Base-by-base conservation (phyloP, 2,329 filamentous ascomycete species). In the Pezicula rhizophila region DNA sequence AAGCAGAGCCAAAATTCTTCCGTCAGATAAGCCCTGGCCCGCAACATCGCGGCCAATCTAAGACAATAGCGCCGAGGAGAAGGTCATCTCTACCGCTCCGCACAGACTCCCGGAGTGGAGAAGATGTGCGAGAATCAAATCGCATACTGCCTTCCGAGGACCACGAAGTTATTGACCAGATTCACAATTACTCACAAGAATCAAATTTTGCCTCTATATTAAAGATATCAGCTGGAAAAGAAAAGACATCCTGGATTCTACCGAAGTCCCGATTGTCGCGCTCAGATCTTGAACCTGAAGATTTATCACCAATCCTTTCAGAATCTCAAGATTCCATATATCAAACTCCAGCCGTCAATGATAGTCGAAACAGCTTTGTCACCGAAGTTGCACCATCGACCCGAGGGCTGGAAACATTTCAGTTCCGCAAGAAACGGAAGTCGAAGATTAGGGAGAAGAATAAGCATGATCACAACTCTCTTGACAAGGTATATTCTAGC, bases 311-410 rank as follows among this genome's bases (percentile, higher is more conserved):
- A 7, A 44, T 43, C 15, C 23, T 8, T 12, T 28, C 25, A 26
- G 8, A 12, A 26, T n/a, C n/a, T 5, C 20, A 42, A 31, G 8
- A 40, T 25, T 18, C 26, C n/a, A 34, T 20, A 20, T 20, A 18
- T n/a, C 15, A 18, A 26, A 44, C 45, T 20, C 40, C 41, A 28
- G 40, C 11, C 11, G 8, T 20, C 7, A 10, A 26, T 26, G 18
- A 12, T 11, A 42, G 20, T 15, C 40, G 58, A 20, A 15, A 54
- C 33, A 61, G 54, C 42, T 64, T 62, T 46, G 41, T 64, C 6
- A 63, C 57, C 11, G 57, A 60, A 28, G 49, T 62, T 31, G 60
- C 56, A 14, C 60, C 61, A 12, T 63, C 61, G 31, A 64, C 60
- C 17, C 45, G 52, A 46, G 53, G 62, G 50, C 8, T 64, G 8